A percentile compares a stretch with the other conserved stretches of the same genome.
These are phyloP conservation scores for Thelonectria rubi DNA, from an alignment of 2,329 filamentous ascomycete genomes.

Conservation along the genomic window DNA sequence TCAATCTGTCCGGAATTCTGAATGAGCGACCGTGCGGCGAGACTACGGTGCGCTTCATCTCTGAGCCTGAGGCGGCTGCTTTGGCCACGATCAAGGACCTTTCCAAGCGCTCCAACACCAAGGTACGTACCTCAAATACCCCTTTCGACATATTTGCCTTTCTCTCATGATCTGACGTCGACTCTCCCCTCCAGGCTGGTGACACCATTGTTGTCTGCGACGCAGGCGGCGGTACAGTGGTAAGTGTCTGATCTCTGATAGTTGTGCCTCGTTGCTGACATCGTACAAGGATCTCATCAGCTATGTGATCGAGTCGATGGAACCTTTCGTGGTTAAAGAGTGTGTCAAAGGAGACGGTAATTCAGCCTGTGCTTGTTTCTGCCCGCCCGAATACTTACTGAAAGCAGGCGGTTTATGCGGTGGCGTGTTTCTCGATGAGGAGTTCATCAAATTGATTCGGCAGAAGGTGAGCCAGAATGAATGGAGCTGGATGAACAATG, in stretches of 20 bases:
- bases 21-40: conserved; percentile 33
- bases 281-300: conserved; percentile 51
- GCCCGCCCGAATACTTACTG: not conserved
- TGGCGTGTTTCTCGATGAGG: conserved; percentile 52
- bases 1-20: conserved; percentile 47
- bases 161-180: too few relatives aligned
- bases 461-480: conserved; percentile 17
- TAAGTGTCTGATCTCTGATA: conserved; percentile 19
- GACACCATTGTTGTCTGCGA: conserved; percentile 48
- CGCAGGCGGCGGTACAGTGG: conserved; percentile 50
- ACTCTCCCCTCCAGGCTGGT: conserved; percentile 4
- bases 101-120: conserved; percentile 30
- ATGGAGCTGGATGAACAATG: conserved; percentile 14
- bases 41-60: conserved; percentile 49
- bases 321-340: conserved; percentile 47
- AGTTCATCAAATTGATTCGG: conserved; percentile 45
- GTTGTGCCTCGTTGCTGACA: not conserved
- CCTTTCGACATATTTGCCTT: too few relatives aligned
- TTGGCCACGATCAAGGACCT: conserved; percentile 48
- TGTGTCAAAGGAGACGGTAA: conserved; percentile 50
- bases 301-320: conserved; percentile 41
- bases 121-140: too few relatives aligned
- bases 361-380: accelerated
- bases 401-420: conserved; percentile 50
- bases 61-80: conserved; percentile 58